These are phyloP conservation scores for Cytospora piceae DNA, from an alignment of 2,329 filamentous ascomycete genomes.

Conservation along the genomic window DNA sequence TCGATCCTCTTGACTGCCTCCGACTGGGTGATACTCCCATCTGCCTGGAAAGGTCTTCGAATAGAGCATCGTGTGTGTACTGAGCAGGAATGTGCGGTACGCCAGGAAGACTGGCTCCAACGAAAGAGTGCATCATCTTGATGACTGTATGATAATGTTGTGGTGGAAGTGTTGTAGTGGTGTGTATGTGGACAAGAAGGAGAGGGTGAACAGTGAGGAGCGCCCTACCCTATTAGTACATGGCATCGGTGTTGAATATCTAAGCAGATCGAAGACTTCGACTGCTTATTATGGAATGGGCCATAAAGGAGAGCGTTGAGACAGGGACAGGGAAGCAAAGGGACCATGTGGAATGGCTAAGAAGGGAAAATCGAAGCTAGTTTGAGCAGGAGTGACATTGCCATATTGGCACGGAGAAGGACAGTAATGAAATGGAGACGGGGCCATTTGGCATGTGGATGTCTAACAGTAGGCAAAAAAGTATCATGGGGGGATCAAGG, in stretches of 20 bases:
- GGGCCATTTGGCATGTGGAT: slow-evolving; percentile 41
- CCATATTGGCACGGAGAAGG: slow-evolving; percentile 39
- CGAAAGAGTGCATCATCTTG: slow-evolving; percentile 40
- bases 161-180: slow-evolving; percentile 7
- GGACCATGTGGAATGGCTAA: slow-evolving; percentile 31
- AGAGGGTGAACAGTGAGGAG: slow-evolving; percentile 11
- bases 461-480: slow-evolving; percentile 30
- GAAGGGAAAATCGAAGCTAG: slow-evolving; percentile 37
- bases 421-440: slow-evolving; percentile 37
- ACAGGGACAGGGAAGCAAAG: slow-evolving; percentile 32
- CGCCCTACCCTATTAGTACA: slow-evolving; percentile 28
- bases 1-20: slow-evolving; percentile 53
- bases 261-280: slow-evolving; percentile 28
- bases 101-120: slow-evolving; percentile 40
- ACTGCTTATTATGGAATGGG: slow-evolving; percentile 32
- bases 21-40: slow-evolving; percentile 52
- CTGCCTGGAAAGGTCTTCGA: slow-evolving; percentile 58
- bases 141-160: slow-evolving; percentile 4
- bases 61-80: slow-evolving; percentile 48
- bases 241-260: slow-evolving; percentile 27
- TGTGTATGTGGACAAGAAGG: slow-evolving; percentile 10
- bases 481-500: slow-evolving; percentile 31
- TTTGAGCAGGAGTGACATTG: slow-evolving; percentile 34
- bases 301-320: slow-evolving; percentile 31
- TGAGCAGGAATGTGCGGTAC: slow-evolving; percentile 34